phyloP scores from a whole-genome alignment of 2,329 filamentous ascomycete species.

The Alternaria burnsii region DNA sequence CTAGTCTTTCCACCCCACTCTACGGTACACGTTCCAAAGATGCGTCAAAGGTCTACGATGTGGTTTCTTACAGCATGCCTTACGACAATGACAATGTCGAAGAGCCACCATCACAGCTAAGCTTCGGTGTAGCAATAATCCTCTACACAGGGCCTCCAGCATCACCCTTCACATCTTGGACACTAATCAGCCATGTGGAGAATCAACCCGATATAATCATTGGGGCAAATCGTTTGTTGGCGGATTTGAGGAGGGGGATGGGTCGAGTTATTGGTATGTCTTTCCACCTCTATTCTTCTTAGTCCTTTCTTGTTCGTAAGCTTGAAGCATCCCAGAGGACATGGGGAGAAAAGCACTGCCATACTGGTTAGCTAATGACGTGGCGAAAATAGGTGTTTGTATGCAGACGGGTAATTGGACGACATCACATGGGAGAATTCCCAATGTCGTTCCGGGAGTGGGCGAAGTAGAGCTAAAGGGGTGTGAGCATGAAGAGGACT shows the following conservation, averaged over 20 bases:
- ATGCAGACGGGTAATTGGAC: constrained; percentile 1
- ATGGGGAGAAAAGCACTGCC: neutral
- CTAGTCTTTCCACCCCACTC: neutral
- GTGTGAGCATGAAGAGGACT: neutral
- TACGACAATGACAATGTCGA: neutral
- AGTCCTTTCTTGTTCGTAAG: neutral
- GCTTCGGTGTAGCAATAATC: neutral
- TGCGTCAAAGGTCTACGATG: neutral
- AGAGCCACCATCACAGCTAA: neutral
- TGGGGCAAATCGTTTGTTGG: neutral
- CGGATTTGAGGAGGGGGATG: neutral
- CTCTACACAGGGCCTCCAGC: constrained; percentile 2
- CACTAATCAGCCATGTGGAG: neutral
- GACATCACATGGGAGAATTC: neutral
- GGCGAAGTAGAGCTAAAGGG: neutral
- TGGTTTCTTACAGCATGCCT: neutral
- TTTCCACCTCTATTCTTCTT: neutral
- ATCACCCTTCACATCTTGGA: neutral
- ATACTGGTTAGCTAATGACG: neutral
- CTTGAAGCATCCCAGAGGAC: neutral
- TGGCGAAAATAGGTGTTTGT: neutral
- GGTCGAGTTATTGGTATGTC: neutral
- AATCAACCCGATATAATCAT: neutral
- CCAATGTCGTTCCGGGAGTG: neutral
- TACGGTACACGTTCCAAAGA: neutral